Percentiles rank a stretch among this genome's conserved stretches.
Evolutionary conservation across 1,284 basidiomycete genomes (phyloP).

Genomic region (Ustilago loliicola): DNA sequence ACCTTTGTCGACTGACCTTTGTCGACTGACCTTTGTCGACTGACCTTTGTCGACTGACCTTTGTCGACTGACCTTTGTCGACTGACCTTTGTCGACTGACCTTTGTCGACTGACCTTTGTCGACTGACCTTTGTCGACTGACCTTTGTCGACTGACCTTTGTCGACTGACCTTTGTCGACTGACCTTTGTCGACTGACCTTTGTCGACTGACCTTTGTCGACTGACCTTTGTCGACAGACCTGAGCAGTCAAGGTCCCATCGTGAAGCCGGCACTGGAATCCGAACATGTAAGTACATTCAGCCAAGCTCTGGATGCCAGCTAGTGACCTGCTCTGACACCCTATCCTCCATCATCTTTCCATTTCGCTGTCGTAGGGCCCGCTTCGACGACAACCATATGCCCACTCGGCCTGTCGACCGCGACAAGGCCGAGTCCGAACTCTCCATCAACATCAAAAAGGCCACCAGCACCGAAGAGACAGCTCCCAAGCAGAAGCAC

Average conservation of each 20-base stretch:
- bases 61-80: no score
- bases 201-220: no score
- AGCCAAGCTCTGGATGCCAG: background rate
- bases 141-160: no score
- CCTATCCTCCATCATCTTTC: background rate
- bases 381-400: constrained; percentile 60
- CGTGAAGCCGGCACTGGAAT: constrained; percentile 3
- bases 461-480: constrained; percentile 67
- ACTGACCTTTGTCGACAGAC: no score
- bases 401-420: constrained; percentile 68
- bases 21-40: no score
- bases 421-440: constrained; percentile 68
- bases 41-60: no score
- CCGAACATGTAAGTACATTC: constrained; percentile 18
- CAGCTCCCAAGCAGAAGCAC: constrained; percentile 70
- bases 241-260: background rate
- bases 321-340: background rate
- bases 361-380: constrained; percentile 1
- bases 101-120: no score
- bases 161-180: no score
- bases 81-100: no score
- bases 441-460: constrained; percentile 69
- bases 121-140: no score
- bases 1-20: no score
- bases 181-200: no score